These are phyloP conservation scores for Colletotrichum sp. DNA, from an alignment of 2,329 filamentous ascomycete species.

Conservation along the genomic window DNA sequence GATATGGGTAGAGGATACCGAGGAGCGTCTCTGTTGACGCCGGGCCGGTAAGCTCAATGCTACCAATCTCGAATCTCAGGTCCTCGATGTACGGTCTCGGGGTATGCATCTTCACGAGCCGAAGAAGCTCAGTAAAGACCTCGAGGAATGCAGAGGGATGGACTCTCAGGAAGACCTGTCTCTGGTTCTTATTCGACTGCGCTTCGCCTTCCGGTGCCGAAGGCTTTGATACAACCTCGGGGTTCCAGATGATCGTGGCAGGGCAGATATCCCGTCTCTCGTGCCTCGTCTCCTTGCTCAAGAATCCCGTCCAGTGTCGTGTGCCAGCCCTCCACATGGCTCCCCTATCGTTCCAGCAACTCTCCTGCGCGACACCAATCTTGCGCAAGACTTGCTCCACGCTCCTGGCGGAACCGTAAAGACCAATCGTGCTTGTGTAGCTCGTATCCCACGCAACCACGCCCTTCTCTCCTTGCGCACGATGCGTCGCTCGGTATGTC, in stretches of 20 bases:
- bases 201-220: slow-evolving; percentile 19
- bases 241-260: slow-evolving; percentile 78
- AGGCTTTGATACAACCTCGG: slow-evolving; percentile 31
- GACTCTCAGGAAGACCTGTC: slow-evolving; percentile 71
- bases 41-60: slow-evolving; percentile 66
- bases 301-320: slow-evolving; percentile 52
- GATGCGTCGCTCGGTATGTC: slow-evolving; percentile 85
- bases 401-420: slow-evolving; percentile 71
- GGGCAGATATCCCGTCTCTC: slow-evolving; percentile 69
- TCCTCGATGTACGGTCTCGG: slow-evolving; percentile 71
- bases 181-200: slow-evolving; percentile 28
- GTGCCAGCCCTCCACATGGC: slow-evolving; percentile 70
- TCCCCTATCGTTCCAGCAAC: slow-evolving; percentile 67
- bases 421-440: slow-evolving; percentile 85
- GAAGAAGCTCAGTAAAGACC: slow-evolving; percentile 67
- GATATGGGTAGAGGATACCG: slow-evolving; percentile 65
- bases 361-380: slow-evolving; percentile 65
- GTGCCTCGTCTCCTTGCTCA: slow-evolving; percentile 60
- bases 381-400: slow-evolving; percentile 70
- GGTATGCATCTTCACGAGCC: slow-evolving; percentile 62
- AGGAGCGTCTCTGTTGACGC: slow-evolving; percentile 80
- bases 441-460: slow-evolving; percentile 92
- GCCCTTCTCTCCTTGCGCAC: slow-evolving; percentile 76
- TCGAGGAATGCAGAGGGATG: slow-evolving; percentile 83
- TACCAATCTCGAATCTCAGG: slow-evolving; percentile 70